Conservation (phyloP, 2,329 filamentous ascomycete species). For the Diaporthe sp. region DNA sequence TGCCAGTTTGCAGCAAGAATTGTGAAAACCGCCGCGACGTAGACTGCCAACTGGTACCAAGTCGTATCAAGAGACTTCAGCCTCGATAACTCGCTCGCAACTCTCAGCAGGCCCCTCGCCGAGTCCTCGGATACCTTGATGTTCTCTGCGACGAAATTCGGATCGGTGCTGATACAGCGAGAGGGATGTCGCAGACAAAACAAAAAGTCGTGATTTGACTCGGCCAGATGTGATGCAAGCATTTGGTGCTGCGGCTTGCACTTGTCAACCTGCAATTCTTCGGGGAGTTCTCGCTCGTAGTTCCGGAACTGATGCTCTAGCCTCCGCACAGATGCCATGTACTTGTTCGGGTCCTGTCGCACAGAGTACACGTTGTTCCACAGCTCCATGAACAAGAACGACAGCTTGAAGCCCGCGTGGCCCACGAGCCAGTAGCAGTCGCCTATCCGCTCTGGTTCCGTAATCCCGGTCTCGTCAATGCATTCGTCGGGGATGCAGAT, state of each 20-base stretch:
- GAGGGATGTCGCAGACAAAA: slow-evolving; percentile 73
- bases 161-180: slow-evolving; percentile 67
- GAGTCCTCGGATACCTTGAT: slow-evolving; percentile 76
- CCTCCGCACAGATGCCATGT: slow-evolving; percentile 71
- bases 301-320: slow-evolving; percentile 74
- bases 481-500: slow-evolving; percentile 78
- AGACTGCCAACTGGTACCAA: slow-evolving; percentile 81
- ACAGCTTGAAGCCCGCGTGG: slow-evolving; percentile 73
- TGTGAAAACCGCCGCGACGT: slow-evolving; percentile 80
- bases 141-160: slow-evolving; percentile 70
- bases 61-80: slow-evolving; percentile 81
- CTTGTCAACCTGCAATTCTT: slow-evolving; percentile 65
- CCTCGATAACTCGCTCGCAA: slow-evolving; percentile 69
- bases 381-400: slow-evolving; percentile 78
- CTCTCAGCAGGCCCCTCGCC: slow-evolving; percentile 72
- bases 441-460: slow-evolving; percentile 62
- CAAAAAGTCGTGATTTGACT: slow-evolving; percentile 68
- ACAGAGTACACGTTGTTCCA: slow-evolving; percentile 83
- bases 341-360: slow-evolving; percentile 71
- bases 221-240: slow-evolving; percentile 66
- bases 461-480: slow-evolving; percentile 73
- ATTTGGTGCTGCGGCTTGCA: slow-evolving; percentile 58
- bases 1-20: slow-evolving; percentile 78
- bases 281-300: slow-evolving; percentile 75
- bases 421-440: slow-evolving; percentile 77